Evolutionary conservation across 2,329 filamentous ascomycete species (phyloP), one percentile per base, ranked within the genome.

Genomic region (Boeremia lycopersici): DNA sequence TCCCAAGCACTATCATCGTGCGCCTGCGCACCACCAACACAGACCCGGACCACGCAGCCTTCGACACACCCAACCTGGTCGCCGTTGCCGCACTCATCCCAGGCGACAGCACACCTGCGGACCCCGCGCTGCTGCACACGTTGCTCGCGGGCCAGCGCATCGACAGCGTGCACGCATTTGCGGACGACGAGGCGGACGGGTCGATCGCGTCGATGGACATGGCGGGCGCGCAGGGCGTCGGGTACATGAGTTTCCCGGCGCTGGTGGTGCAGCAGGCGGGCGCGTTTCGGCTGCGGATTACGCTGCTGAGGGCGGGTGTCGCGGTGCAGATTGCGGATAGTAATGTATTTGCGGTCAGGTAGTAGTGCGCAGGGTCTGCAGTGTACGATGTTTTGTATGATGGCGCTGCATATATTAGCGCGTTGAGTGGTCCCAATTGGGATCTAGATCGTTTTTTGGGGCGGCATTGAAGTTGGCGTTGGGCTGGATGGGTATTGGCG

Each of bases 171-270:
- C 72, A 74, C 28, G 68, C 71, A 1, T 73, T 74, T 53, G 66
- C 65, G 25, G 73, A 74, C 34, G 73, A 74, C 19, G 71, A 73
- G 60, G 70, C 70, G 7, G 71, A 74, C 34, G 72, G 70, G 17
- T 69, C 62, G 10, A 71, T 71, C 39, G 65, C 65, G n/a, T 73
- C 70, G 15, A 72, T 74, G 67, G 72, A 73, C 17, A 70, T 72
- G 60, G 66, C 67, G 30, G 69, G 74, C 13, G 60, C 72, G 4
- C 60, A 65, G 17, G 73, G 72, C 11, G 69, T 76, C 8, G 73
- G 73, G 25, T 74, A 74, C 51, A 73, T 75, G 63, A 67, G 65
- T 53, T 76, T 76, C 48, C 68, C 72, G 26, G 69, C 71, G 15
- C 73, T 76, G 31, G 51, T 61, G 40, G 72, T 76, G 38, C 68